Percentiles rank a stretch among this genome's conserved stretches.
These are phyloP conservation scores for Diaporthe sp. DNA, from an alignment of 2,329 filamentous ascomycete genomes.

Conservation along the genomic window DNA sequence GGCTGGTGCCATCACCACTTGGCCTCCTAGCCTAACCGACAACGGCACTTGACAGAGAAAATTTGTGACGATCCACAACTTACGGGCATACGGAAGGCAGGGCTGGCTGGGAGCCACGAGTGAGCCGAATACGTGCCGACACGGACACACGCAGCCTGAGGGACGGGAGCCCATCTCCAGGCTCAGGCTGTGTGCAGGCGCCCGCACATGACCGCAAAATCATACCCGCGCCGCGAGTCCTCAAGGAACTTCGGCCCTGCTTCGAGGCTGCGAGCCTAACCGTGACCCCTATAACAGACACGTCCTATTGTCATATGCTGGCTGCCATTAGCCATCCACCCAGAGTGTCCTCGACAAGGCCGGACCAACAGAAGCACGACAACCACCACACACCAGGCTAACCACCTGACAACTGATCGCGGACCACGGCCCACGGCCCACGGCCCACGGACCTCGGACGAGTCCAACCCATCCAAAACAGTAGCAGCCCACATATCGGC, in stretches of 20 bases:
- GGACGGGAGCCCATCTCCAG: too few species aligned
- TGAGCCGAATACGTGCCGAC: background rate
- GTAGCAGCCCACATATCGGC: background rate
- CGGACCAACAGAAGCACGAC: background rate
- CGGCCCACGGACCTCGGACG: background rate
- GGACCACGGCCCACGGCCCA: background rate
- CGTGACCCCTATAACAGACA: slow-evolving; percentile 14
- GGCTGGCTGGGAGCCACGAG: background rate
- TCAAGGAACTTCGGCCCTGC: slow-evolving; percentile 14
- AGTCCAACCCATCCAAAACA: background rate
- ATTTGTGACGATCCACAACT: background rate
- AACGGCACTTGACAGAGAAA: slow-evolving; percentile 7
- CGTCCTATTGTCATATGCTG: slow-evolving; percentile 16
- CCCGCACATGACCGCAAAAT: slow-evolving; percentile 18
- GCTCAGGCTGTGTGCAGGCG: background rate
- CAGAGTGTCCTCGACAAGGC: background rate
- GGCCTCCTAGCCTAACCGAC: background rate
- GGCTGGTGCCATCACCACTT: slow-evolving; percentile 9
- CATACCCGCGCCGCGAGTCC: background rate
- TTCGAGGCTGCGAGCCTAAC: slow-evolving; percentile 1
- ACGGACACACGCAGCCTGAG: background rate
- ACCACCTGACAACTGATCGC: background rate
- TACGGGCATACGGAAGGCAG: slow-evolving; percentile 22
- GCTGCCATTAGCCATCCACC: background rate
- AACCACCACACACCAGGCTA: background rate